phyloP scores from a whole-genome alignment of 2,329 filamentous ascomycete species.

The Sarocladiaceae sp. region DNA sequence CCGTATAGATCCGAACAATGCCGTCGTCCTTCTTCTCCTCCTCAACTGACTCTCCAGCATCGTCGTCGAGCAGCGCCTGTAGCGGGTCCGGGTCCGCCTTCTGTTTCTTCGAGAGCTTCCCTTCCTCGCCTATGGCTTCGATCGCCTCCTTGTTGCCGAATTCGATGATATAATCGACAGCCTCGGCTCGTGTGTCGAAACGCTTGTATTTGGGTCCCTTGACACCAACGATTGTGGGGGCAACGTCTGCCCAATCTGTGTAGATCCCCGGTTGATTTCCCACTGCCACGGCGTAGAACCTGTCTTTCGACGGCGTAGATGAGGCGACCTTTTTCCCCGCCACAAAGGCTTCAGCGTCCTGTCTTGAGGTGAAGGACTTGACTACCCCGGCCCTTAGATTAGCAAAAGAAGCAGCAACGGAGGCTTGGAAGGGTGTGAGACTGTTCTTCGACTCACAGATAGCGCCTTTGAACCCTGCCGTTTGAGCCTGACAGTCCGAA shows the following conservation, averaged over 20 bases:
- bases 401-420: neutral
- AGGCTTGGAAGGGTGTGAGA: neutral
- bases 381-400: no score
- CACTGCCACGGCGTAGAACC: conserved; percentile 56
- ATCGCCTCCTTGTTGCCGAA: conserved; percentile 39
- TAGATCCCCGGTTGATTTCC: conserved; percentile 55
- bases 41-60: conserved; percentile 16
- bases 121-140: conserved; percentile 29
- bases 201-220: conserved; percentile 65
- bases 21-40: conserved; percentile 22
- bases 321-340: conserved; percentile 45
- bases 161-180: conserved; percentile 65
- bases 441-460: conserved; percentile 67
- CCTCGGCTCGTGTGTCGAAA: conserved; percentile 63
- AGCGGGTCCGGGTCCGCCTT: conserved; percentile 1
- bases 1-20: conserved; percentile 49
- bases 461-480: conserved; percentile 55
- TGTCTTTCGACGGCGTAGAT: conserved; percentile 30
- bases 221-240: conserved; percentile 67
- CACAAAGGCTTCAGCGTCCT: conserved; percentile 75
- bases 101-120: conserved; percentile 14
- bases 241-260: conserved; percentile 60
- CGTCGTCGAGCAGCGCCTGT: conserved; percentile 12
- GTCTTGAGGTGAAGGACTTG: conserved; percentile 68
- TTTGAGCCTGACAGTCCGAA: conserved; percentile 55